phyloP scores from a whole-genome alignment of 108 stramenopile genomes.

The Cyclotella distinguenda region DNA sequence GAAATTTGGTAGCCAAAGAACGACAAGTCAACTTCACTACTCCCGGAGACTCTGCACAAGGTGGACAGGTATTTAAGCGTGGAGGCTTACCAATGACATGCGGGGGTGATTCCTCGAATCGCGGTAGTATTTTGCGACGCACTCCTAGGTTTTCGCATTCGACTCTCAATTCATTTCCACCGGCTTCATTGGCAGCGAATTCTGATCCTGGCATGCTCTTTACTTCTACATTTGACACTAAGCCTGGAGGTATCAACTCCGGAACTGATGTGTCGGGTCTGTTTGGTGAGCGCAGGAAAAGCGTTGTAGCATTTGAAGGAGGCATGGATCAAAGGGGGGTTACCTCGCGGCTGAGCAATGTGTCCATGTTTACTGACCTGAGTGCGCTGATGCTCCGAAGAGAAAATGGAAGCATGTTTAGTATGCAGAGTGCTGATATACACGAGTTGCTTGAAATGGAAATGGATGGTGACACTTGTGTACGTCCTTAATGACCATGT shows the following conservation, averaged over 20 bases:
- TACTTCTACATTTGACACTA: conserved; percentile 46
- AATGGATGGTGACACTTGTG: conserved; percentile 4
- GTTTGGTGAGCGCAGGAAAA: conserved; percentile 33
- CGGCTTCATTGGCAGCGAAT: conserved; percentile 13
- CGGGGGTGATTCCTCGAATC: background rate
- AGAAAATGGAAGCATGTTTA: conserved; percentile 25
- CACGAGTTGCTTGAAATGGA: conserved; percentile 36
- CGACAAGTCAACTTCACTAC: background rate
- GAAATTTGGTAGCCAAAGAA: background rate
- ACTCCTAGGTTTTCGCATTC: conserved; percentile 10
- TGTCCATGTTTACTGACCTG: conserved; percentile 18
- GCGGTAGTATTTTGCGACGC: conserved; percentile 35
- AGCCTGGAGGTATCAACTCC: conserved; percentile 40
- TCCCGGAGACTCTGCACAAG: background rate
- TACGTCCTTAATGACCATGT: too few relatives aligned
- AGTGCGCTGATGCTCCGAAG: conserved; percentile 12
- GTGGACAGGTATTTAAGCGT: background rate
- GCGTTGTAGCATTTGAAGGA: conserved; percentile 26
- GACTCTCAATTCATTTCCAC: background rate
- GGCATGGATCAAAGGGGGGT: conserved; percentile 22
- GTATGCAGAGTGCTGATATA: conserved; percentile 44
- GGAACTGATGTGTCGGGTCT: conserved; percentile 42
- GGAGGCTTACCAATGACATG: background rate
- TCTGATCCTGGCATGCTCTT: conserved; percentile 42
- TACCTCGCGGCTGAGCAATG: conserved; percentile 25